Evolutionary conservation across 2,329 filamentous ascomycete species (phyloP), one percentile per base, ranked within the genome.

Genomic region (Xylaria multiplex): DNA sequence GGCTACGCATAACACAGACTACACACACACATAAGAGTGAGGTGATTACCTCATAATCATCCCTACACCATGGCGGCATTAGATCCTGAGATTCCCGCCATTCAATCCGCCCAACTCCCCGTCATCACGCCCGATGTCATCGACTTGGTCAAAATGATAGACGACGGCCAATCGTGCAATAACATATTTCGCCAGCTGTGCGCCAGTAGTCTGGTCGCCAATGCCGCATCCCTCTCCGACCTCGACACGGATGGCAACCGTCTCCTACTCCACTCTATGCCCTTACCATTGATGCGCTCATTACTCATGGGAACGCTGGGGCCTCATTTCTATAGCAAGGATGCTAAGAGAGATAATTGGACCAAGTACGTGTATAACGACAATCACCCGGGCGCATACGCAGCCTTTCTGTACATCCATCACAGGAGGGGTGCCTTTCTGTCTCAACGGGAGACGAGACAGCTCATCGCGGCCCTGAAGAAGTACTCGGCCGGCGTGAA

Each of bases 301-400:
- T 16, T 54, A 19, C 52, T 54, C 35, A 54, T 54, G 32, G 52
- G 52, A 6, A 54, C 35, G 3, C 24, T 54, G 35, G 52, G 32
- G 35, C 52, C 52, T 3, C 52, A 54, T 54, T 24, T 54, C 52
- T 42, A 40, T 16, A 54, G 35, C 19, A 54, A 16, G 14, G 35
- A 54, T 54, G 52, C 32, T 8, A 42, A 16, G 35, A 42, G 35
- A 7, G 35, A 40, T n/a, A 54, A 54, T 24, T 54, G 35, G 32
- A 6, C 24, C 4, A 2, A 40, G 2, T 54, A 42, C 32, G 19
- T 42, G 5, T 54, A 54, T 24, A n/a, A 42, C 35, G 52, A 54
- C 13, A 24, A 22, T 8, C 42, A 54, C 13, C 2, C 52, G 2
- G 52, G 52, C 1, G 52, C 52, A 24, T 54, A 54, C 13, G 50